Evolutionary conservation across 2,329 filamentous ascomycete genomes (phyloP).

Genomic region (Hypoxylon sp.): DNA sequence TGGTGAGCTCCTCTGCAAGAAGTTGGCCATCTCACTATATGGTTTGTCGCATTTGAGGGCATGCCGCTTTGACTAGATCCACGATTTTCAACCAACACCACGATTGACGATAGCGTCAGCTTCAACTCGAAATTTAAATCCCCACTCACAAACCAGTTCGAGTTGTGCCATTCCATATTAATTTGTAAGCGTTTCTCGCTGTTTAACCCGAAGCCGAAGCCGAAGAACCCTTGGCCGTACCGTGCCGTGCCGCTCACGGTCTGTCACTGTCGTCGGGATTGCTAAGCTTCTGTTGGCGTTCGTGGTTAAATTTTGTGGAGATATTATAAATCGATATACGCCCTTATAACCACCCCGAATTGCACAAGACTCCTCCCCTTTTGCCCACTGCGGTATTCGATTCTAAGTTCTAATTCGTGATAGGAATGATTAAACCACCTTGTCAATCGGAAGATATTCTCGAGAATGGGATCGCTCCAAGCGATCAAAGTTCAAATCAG

Average conservation of each 20-base stretch:
- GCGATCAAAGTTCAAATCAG: conserved; percentile 10
- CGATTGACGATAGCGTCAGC: background rate
- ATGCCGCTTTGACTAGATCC: background rate
- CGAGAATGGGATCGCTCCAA: conserved; percentile 8
- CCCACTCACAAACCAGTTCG: background rate
- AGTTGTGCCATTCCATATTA: background rate
- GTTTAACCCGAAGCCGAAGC: conserved; percentile 3
- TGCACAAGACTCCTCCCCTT: background rate
- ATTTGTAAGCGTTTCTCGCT: background rate
- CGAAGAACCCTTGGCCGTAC: conserved; percentile 15
- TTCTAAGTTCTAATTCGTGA: background rate
- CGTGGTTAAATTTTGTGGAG: conserved; percentile 17
- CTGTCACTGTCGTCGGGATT: background rate
- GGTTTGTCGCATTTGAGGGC: background rate
- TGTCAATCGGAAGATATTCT: conserved; percentile 2
- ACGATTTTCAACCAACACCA: background rate
- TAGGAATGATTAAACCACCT: conserved; percentile 15
- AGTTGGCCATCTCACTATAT: background rate
- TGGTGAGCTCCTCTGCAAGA: background rate
- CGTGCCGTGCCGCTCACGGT: background rate
- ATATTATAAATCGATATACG: conserved; percentile 18
- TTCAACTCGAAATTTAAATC: background rate
- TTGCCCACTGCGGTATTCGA: background rate
- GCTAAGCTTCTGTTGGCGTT: background rate
- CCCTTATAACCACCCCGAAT: conserved; percentile 5